phyloP scores from a whole-genome alignment of 768 basidiomycete genomes.

The Obba rivulosa region DNA sequence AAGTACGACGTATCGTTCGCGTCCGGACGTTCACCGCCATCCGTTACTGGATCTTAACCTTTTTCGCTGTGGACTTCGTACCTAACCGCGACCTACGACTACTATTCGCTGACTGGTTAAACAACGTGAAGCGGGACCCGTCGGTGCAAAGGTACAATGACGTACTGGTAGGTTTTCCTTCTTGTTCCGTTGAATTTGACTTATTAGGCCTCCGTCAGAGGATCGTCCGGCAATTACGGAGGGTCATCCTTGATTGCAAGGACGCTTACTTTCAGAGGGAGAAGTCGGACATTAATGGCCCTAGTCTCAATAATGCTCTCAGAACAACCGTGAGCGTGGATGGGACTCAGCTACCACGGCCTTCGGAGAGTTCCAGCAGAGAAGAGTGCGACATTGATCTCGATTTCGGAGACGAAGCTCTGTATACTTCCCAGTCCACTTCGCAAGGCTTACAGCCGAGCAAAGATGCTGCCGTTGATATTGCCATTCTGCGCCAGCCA shows the following conservation, averaged over 20 bases:
- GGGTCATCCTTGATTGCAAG: conserved; percentile 79
- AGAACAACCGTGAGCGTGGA: background rate
- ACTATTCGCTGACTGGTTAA: conserved; percentile 75
- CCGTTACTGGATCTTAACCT: conserved; percentile 86
- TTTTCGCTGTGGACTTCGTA: conserved; percentile 85
- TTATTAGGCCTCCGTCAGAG: conserved; percentile 37
- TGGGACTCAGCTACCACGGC: background rate
- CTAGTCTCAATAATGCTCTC: background rate
- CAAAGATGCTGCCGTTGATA: conserved; percentile 24
- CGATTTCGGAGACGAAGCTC: conserved; percentile 46
- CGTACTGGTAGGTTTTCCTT: conserved; percentile 52
- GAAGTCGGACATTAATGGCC: background rate
- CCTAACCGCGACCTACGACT: conserved; percentile 73
- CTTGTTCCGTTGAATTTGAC: background rate
- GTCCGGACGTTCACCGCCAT: conserved; percentile 89
- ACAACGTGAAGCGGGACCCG: conserved; percentile 69
- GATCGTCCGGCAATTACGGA: conserved; percentile 77
- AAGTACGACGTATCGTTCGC: conserved; percentile 69
- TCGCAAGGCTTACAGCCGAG: too few relatives aligned
- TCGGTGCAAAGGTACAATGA: conserved; percentile 60
- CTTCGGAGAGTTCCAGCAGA: conserved; percentile 31
- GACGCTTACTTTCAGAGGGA: conserved; percentile 40
- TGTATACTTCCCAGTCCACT: background rate
- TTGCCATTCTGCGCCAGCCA: conserved; percentile 62
- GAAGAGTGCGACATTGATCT: conserved; percentile 71